A percentile compares a stretch with the other conserved stretches of the same genome.
Conservation (phyloP, 306 rosid species). For the Fragaria iinumae region DNA sequence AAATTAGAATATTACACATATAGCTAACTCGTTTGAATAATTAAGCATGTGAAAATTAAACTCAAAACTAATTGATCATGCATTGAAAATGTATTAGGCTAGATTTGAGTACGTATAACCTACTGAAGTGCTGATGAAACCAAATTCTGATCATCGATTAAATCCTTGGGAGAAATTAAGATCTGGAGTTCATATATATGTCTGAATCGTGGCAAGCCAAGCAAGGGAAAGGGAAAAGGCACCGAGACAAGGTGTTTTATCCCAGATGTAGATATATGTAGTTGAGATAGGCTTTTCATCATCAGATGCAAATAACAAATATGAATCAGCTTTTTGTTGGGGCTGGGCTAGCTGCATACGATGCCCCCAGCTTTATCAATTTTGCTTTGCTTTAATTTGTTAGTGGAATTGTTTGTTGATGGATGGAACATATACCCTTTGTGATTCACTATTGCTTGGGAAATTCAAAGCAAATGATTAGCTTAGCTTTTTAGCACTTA, state of each 20-base stretch:
- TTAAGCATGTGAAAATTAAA: background rate
- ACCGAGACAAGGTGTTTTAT: background rate
- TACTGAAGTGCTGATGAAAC: too few relatives aligned
- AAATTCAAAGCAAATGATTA: constrained; percentile 76
- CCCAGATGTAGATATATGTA: constrained; percentile 8
- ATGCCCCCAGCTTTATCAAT: constrained; percentile 32
- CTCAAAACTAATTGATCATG: background rate
- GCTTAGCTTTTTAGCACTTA: constrained; percentile 15
- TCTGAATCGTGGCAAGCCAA: constrained; percentile 2
- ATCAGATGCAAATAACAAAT: constrained; percentile 22
- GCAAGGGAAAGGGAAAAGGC: background rate
- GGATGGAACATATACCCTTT: constrained; percentile 69
- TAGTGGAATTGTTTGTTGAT: constrained; percentile 44
- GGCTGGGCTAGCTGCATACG: constrained; percentile 29
- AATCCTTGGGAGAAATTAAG: background rate
- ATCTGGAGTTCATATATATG: background rate
- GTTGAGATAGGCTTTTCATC: constrained; percentile 41
- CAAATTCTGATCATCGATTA: background rate
- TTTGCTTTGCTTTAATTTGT: constrained; percentile 32
- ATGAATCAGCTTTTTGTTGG: constrained; percentile 43
- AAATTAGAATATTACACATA: background rate
- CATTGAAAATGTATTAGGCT: background rate
- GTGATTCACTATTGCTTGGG: constrained; percentile 50
- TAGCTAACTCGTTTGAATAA: background rate
- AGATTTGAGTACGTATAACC: background rate